Base-by-base conservation (phyloP, 2,329 filamentous ascomycete genomes). In the Zopfia rhizophila region DNA sequence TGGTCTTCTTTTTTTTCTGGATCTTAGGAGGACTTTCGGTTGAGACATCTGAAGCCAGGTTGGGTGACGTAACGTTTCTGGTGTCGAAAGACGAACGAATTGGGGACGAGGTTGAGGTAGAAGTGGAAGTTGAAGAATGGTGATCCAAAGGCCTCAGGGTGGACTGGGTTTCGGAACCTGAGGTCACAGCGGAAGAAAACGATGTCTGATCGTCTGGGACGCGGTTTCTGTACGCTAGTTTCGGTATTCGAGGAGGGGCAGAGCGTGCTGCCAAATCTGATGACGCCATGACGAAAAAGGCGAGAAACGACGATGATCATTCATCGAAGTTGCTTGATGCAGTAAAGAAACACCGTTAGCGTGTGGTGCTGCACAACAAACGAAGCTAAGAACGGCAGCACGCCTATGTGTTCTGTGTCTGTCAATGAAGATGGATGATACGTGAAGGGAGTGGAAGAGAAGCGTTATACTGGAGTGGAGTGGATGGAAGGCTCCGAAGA, bases 1-100 rank as follows among this genome's bases (percentile, higher is more conserved):
- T 66, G 23, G 58, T 54, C 58, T 72, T 67, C 47, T 62, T 58
- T 39, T 64, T 69, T 48, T 61, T 67, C 55, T 67, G 68, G 36
- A 23, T 32, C 59, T 61, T 58, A 38, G 65, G 59, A 17, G 19
- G 32, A 13, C n/a, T 27, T 27, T 12, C 36, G 19, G 56, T 55
- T 16, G 61, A 55, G 12, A 44, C 48, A 55, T 61, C 62, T 52
- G 66, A 69, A 54, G 66, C 63, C 64, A 68, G 60, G 47, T 61
- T 69, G 61, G 56, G 49, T 56, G 66, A 62, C 31, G 50, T 60
- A 32, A 56, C 45, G 38, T 54, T 61, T 35, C 59, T 55, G 32
- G 55, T 33, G 32, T 52, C 53, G 33, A 41, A 46, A 12, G 47
- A 51, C 33, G 42, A 36, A 10, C 31, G 30, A 5, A 22, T 13